phyloP scores from a whole-genome alignment of 2,329 filamentous ascomycete genomes.

The Fusarium nygamai region DNA sequence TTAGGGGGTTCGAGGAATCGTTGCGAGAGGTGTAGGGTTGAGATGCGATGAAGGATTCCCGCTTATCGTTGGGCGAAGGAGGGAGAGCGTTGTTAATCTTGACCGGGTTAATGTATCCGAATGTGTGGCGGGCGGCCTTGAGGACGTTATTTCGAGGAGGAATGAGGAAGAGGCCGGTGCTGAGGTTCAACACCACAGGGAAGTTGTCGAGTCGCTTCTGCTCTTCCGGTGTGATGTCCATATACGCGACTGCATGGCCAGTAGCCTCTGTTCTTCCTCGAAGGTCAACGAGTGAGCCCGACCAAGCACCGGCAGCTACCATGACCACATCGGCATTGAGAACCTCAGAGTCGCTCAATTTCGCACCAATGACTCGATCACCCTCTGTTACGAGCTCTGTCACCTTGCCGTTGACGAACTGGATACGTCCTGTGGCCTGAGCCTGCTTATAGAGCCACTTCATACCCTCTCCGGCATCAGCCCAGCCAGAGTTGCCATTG shows the following conservation, averaged over 20 bases:
- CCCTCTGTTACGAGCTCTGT: conserved; percentile 53
- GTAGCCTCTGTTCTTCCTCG: conserved; percentile 81
- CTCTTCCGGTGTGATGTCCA: conserved; percentile 78
- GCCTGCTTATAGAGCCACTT: conserved; percentile 67
- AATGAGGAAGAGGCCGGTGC: conserved; percentile 78
- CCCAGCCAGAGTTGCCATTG: conserved; percentile 82
- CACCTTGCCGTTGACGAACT: conserved; percentile 63
- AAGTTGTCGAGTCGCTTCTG: conserved; percentile 70
- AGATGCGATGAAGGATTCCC: conserved; percentile 48
- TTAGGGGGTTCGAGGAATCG: conserved; percentile 59
- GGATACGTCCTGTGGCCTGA: conserved; percentile 63
- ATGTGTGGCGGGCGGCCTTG: conserved; percentile 76
- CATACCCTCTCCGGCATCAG: conserved; percentile 78
- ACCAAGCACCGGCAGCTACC: conserved; percentile 90
- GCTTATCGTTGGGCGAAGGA: conserved; percentile 39
- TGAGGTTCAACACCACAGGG: conserved; percentile 79
- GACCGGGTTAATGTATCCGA: conserved; percentile 70
- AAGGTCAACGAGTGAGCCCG: conserved; percentile 79
- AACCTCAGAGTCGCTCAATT: conserved; percentile 48
- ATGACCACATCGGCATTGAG: conserved; percentile 75
- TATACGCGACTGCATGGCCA: conserved; percentile 82
- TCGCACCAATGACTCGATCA: conserved; percentile 63
- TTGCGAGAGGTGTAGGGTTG: conserved; percentile 50
- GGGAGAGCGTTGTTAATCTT: conserved; percentile 49
- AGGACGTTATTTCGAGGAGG: conserved; percentile 70